A percentile compares a stretch with the other conserved stretches of the same genome.
phyloP scores from a whole-genome alignment of 352 stramenopile species.

The Phytophthora macrochlamydospora region DNA sequence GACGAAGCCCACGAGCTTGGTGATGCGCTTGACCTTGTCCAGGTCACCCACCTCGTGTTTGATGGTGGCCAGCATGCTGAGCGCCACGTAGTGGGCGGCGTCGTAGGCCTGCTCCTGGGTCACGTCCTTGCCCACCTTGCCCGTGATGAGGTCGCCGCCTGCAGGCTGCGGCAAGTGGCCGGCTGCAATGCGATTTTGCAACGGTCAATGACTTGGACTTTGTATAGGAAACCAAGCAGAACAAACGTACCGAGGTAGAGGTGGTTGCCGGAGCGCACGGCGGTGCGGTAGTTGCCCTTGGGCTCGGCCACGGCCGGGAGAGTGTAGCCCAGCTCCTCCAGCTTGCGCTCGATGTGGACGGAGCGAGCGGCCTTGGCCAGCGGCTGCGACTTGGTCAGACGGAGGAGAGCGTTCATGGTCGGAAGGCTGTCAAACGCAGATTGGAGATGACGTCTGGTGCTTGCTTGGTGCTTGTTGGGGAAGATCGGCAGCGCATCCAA shows the following conservation, averaged over 20 bases:
- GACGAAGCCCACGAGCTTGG: conserved; percentile 97
- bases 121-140: conserved; percentile 90
- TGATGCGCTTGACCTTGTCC: conserved; percentile 93
- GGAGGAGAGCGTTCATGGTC: conserved; percentile 39
- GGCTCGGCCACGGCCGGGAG: conserved; percentile 82
- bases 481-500: conserved; percentile 27
- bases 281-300: conserved; percentile 92
- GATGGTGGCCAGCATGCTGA: conserved; percentile 92
- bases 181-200: conserved; percentile 28
- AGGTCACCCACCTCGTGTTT: conserved; percentile 92
- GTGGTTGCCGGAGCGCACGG: conserved; percentile 81
- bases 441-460: conserved; percentile 30
- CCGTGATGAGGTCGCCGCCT: conserved; percentile 80
- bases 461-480: conserved; percentile 19
- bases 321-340: conserved; percentile 86
- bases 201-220: too few relatives aligned
- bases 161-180: conserved; percentile 81
- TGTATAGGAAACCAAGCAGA: conserved; percentile 6
- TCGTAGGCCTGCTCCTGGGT: conserved; percentile 92
- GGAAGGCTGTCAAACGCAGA: conserved; percentile 11
- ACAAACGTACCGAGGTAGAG: conserved; percentile 66
- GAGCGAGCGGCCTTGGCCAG: conserved; percentile 42
- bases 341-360: conserved; percentile 84
- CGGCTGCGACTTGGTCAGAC: conserved; percentile 28
- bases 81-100: conserved; percentile 86